Evolutionary conservation across 345 rosid species (phyloP).

Genomic region (Viola odorata): DNA sequence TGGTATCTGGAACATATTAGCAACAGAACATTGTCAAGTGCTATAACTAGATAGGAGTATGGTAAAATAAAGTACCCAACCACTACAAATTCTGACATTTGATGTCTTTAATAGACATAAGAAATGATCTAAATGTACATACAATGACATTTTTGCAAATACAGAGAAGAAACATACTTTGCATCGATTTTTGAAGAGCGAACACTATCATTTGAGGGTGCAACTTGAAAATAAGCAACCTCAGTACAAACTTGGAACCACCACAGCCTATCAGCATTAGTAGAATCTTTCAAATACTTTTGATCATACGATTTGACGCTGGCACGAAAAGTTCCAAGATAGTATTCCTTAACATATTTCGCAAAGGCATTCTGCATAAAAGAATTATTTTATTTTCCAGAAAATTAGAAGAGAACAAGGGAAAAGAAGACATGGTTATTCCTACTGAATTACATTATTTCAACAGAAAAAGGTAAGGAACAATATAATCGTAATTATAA

Average conservation of each 20-base stretch:
- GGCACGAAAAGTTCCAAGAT: slow-evolving; percentile 40
- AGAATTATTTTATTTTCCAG: background rate
- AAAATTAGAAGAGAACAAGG: slow-evolving; percentile 3
- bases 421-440: no score
- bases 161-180: slow-evolving; percentile 30
- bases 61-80: background rate
- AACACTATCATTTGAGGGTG: slow-evolving; percentile 72
- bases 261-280: slow-evolving; percentile 61
- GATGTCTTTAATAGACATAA: no score
- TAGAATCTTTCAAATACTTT: slow-evolving; percentile 46
- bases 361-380: slow-evolving; percentile 59
- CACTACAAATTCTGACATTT: background rate
- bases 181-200: slow-evolving; percentile 79
- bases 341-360: slow-evolving; percentile 58
- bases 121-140: no score
- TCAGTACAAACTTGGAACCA: slow-evolving; percentile 96
- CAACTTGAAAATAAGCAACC: slow-evolving; percentile 87
- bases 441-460: no score
- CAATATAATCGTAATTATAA: no score
- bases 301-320: slow-evolving; percentile 46
- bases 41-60: background rate
- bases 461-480: no score
- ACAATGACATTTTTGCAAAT: background rate
- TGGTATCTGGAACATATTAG: slow-evolving; percentile 50
- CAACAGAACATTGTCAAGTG: background rate